A percentile compares a stretch with the other conserved stretches of the same genome.
Evolutionary conservation across 78 protist species (phyloP).

Genomic region (Thecamonas trahens): DNA sequence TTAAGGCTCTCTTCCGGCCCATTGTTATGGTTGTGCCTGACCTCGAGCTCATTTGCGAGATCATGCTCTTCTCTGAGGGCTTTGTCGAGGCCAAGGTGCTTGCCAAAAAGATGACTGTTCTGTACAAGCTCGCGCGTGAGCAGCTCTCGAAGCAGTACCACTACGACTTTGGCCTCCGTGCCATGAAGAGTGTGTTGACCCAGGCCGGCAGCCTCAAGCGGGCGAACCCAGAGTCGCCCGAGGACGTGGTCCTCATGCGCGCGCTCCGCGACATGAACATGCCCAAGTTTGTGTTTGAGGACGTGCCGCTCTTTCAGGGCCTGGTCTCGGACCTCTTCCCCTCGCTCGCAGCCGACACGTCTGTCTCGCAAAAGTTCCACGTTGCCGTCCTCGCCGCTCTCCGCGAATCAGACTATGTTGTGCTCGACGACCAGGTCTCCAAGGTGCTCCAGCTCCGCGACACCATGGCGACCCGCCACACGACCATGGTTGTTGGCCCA

Average conservation of each 20-base stretch:
- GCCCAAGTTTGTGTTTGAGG: constrained; percentile 90
- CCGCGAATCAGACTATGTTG: not conserved
- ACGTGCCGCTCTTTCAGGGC: constrained; percentile 84
- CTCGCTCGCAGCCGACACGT: constrained; percentile 34
- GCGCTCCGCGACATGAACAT: constrained; percentile 87
- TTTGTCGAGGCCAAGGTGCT: constrained; percentile 46
- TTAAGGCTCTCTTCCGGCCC: constrained; percentile 81
- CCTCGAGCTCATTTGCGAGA: constrained; percentile 70
- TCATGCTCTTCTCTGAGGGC: constrained; percentile 85
- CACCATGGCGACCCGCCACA: constrained; percentile 80
- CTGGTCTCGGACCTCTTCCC: constrained; percentile 79
- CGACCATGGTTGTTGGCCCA: constrained; percentile 91
- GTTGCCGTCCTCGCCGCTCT: constrained; percentile 30
- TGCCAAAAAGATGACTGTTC: constrained; percentile 82
- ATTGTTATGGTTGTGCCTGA: constrained; percentile 83
- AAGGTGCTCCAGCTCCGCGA: constrained; percentile 86
- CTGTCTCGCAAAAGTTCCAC: constrained; percentile 32
- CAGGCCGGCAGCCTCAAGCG: constrained; percentile 92
- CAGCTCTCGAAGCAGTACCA: constrained; percentile 85
- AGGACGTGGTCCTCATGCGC: constrained; percentile 76
- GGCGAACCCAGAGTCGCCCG: constrained; percentile 38
- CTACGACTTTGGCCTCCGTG: constrained; percentile 87
- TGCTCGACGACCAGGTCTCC: constrained; percentile 47
- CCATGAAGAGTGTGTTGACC: constrained; percentile 81
- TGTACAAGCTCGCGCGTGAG: constrained; percentile 71